These are phyloP conservation scores for Echinosophora koreensis DNA, from an alignment of 306 rosid genomes.

Conservation along the genomic window DNA sequence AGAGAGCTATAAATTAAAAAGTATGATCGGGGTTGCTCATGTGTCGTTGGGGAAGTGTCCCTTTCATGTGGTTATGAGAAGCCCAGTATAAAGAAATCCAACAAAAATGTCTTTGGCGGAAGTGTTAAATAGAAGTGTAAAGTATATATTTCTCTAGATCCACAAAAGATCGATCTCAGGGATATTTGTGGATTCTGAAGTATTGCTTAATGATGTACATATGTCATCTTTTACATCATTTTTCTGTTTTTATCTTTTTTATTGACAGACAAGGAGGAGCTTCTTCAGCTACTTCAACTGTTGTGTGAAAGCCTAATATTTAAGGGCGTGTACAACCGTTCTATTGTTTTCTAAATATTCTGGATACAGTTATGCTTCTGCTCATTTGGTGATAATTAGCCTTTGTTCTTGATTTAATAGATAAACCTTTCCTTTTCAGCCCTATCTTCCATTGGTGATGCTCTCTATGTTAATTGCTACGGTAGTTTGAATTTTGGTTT, in stretches of 20 bases:
- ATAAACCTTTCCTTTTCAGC: conserved; percentile 15
- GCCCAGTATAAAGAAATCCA: conserved; percentile 9
- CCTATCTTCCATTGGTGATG: background rate
- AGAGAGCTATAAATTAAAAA: conserved; percentile 8
- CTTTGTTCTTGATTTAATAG: conserved; percentile 14
- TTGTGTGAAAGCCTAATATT: conserved; percentile 69
- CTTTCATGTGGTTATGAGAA: conserved; percentile 30
- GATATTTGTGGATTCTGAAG: conserved; percentile 20
- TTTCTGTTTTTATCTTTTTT: background rate
- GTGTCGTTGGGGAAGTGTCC: background rate
- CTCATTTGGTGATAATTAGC: conserved; percentile 20
- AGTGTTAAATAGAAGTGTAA: background rate
- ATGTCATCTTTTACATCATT: conserved; percentile 24
- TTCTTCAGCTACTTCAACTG: conserved; percentile 93
- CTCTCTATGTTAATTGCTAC: background rate
- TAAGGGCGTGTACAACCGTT: conserved; percentile 22
- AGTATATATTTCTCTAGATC: conserved; percentile 44
- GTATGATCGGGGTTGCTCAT: conserved; percentile 1
- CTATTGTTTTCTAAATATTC: conserved; percentile 38
- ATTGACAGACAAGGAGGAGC: conserved; percentile 70
- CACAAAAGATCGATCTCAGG: background rate
- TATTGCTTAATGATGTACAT: background rate
- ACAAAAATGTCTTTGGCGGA: background rate
- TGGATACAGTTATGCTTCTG: conserved; percentile 34
- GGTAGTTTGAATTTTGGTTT: conserved; percentile 25